Percentiles rank a stretch among this genome's conserved stretches.
Conservation (phyloP, 805 yeast species). For the Wickerhamomyces canadensis region DNA sequence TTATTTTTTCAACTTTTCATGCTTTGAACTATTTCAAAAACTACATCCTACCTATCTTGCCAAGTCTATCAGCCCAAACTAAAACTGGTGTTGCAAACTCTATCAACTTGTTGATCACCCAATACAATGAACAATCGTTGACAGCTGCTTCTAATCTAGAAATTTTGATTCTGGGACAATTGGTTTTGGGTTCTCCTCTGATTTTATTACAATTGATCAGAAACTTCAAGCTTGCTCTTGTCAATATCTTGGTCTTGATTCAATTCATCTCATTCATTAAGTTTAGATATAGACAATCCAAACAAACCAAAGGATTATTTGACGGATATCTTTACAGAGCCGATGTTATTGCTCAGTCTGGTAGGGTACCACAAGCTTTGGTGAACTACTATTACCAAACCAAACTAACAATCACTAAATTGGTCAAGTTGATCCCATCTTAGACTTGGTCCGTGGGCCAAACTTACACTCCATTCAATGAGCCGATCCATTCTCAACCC, state of each 20-base stretch:
- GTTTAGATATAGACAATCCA: constrained; percentile 52
- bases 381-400: constrained; percentile 10
- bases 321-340: constrained; percentile 39
- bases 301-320: constrained; percentile 46
- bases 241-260: constrained; percentile 34
- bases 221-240: constrained; percentile 22
- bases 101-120: constrained; percentile 29
- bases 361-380: constrained; percentile 30
- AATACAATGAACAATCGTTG: constrained; percentile 38
- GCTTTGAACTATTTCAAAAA: constrained; percentile 52
- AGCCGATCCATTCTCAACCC: too few species aligned
- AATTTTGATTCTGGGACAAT: constrained; percentile 34
- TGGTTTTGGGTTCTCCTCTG: constrained; percentile 36
- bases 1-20: constrained; percentile 61
- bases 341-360: constrained; percentile 30
- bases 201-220: constrained; percentile 31
- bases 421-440: constrained; percentile 10
- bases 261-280: constrained; percentile 52
- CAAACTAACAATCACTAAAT: constrained; percentile 11
- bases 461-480: too few species aligned
- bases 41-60: constrained; percentile 46
- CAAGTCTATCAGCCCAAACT: constrained; percentile 23
- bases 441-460: neutral
- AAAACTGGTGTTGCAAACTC: constrained; percentile 25
- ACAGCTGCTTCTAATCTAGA: constrained; percentile 42